These are phyloP conservation scores for Bombardia bombarda DNA, from an alignment of 495 filamentous ascomycete species.

Conservation along the genomic window DNA sequence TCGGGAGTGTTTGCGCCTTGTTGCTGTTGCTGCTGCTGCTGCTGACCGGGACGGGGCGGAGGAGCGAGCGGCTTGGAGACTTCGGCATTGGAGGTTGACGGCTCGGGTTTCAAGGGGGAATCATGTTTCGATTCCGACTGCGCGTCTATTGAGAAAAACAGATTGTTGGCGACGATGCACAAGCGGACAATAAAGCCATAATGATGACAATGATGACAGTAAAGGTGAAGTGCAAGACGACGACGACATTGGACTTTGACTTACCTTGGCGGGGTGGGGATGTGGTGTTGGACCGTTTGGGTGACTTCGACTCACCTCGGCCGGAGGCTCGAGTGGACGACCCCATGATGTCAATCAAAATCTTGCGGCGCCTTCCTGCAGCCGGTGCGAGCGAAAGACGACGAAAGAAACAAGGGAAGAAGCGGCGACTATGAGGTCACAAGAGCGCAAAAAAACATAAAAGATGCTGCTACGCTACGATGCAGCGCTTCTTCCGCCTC, in stretches of 20 bases:
- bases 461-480: slow-evolving; percentile 16
- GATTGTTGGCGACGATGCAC: slow-evolving; percentile 17
- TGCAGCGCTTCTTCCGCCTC: slow-evolving; percentile 16
- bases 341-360: slow-evolving; percentile 35
- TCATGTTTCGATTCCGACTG: slow-evolving; percentile 32
- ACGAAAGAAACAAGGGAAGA: slow-evolving; percentile 3
- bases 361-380: slow-evolving; percentile 22
- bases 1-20: slow-evolving; percentile 51
- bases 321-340: slow-evolving; percentile 25
- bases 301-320: slow-evolving; percentile 29
- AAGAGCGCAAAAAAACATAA: slow-evolving; percentile 15
- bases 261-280: slow-evolving; percentile 28
- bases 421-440: slow-evolving; percentile 27
- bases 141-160: slow-evolving; percentile 6
- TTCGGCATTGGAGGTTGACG: slow-evolving; percentile 30
- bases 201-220: slow-evolving; percentile 4
- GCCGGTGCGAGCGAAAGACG: slow-evolving; percentile 9
- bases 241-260: slow-evolving; percentile 8
- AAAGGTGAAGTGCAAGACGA: not conserved
- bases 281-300: slow-evolving; percentile 24
- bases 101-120: slow-evolving; percentile 23
- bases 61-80: slow-evolving; percentile 60
- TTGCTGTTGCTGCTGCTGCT: slow-evolving; percentile 37
- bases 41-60: slow-evolving; percentile 63
- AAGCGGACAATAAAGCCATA: not conserved